These are phyloP conservation scores for Penicillium psychrosexuale DNA, from an alignment of 2,329 filamentous ascomycete genomes.

Conservation along the genomic window DNA sequence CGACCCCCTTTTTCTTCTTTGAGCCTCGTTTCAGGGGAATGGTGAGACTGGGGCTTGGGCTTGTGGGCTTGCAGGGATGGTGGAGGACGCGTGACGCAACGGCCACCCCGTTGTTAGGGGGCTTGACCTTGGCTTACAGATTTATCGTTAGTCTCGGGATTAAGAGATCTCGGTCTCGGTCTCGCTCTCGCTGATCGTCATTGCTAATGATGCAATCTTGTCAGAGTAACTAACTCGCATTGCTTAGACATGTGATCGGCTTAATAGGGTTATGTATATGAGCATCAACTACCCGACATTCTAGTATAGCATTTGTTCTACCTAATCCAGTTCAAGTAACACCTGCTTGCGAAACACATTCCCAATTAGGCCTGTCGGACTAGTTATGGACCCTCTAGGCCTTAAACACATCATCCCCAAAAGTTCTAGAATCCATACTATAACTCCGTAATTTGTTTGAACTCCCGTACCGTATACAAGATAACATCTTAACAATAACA, in stretches of 20 bases:
- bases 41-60: slow-evolving; percentile 1
- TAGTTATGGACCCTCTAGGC: too few relatives aligned
- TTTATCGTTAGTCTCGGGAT: neutral
- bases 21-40: slow-evolving; percentile 6
- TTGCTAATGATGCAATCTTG: neutral
- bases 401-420: neutral
- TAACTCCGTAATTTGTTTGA: neutral
- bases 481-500: neutral
- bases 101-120: neutral
- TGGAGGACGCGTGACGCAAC: neutral
- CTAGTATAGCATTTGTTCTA: neutral
- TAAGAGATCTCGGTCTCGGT: neutral
- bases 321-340: neutral
- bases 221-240: neutral
- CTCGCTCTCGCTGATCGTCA: neutral
- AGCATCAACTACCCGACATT: neutral
- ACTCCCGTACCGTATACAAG: too few relatives aligned
- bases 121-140: neutral
- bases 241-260: neutral
- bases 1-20: neutral
- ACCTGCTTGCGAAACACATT: neutral
- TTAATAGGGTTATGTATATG: neutral
- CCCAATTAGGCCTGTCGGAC: neutral
- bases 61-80: neutral
- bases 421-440: neutral